Evolutionary conservation across 1,139 yeast genomes (phyloP).

Genomic region (Casaregolazyma suthepensis): DNA sequence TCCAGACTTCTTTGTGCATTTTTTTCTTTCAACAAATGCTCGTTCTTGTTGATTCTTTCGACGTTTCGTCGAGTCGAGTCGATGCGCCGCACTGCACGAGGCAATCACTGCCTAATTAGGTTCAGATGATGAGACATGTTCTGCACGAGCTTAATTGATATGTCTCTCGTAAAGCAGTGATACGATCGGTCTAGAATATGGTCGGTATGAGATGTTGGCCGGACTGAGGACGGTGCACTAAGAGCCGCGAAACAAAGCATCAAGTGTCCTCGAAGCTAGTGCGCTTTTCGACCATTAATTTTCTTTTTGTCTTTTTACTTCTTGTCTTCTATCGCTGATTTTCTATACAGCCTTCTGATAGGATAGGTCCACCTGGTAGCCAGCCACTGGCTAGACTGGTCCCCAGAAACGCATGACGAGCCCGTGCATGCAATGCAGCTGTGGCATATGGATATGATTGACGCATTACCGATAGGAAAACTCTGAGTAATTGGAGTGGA

Average conservation of each 20-base stretch:
- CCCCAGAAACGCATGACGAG: neutral
- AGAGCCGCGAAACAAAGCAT: neutral
- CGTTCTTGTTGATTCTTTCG: neutral
- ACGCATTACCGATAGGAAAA: neutral
- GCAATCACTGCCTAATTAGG: neutral
- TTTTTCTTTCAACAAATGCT: neutral
- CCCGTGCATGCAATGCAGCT: neutral
- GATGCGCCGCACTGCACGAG: neutral
- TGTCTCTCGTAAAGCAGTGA: neutral
- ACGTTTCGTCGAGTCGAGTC: neutral
- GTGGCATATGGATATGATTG: neutral
- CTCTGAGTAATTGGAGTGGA: neutral
- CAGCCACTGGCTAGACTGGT: neutral
- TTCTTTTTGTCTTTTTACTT: no score
- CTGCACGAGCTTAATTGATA: neutral
- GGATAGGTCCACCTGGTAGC: neutral
- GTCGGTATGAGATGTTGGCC: neutral
- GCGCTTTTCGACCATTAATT: no score
- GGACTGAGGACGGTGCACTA: neutral
- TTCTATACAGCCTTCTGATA: neutral
- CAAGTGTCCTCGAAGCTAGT: no score
- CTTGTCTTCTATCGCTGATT: neutral
- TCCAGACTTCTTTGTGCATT: neutral
- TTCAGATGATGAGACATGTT: neutral
- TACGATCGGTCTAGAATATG: neutral